Evolutionary conservation across 495 filamentous ascomycete species (phyloP).

Genomic region (Aspergillus cristatus): DNA sequence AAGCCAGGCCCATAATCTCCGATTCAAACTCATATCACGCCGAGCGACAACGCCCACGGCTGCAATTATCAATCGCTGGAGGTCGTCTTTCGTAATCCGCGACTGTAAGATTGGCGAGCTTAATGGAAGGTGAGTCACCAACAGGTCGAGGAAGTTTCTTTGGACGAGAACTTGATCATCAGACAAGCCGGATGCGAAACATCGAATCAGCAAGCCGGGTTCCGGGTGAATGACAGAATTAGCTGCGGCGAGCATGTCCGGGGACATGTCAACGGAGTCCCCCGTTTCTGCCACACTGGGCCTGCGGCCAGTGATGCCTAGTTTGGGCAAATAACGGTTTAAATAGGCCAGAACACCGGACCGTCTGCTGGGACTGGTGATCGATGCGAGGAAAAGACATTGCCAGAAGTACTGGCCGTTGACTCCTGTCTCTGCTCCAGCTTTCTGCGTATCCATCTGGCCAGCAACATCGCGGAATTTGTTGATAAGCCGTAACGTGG

Average conservation of each 20-base stretch:
- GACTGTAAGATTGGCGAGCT: conserved; percentile 73
- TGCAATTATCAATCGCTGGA: conserved; percentile 71
- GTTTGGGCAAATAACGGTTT: conserved; percentile 64
- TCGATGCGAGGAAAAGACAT: conserved; percentile 87
- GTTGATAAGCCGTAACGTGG: conserved; percentile 69
- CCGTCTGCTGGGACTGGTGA: conserved; percentile 75
- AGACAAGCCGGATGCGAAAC: conserved; percentile 79
- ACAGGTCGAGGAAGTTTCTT: conserved; percentile 82
- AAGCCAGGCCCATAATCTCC: conserved; percentile 93
- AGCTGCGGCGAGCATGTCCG: conserved; percentile 37
- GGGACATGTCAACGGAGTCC: conserved; percentile 14
- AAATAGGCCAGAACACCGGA: conserved; percentile 84
- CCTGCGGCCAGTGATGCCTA: conserved; percentile 41
- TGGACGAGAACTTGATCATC: conserved; percentile 90
- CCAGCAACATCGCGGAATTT: conserved; percentile 62
- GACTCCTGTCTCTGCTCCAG: conserved; percentile 41
- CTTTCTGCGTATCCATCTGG: conserved; percentile 30
- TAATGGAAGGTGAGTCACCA: conserved; percentile 87
- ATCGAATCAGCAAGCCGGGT: conserved; percentile 80
- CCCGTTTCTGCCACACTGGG: conserved; percentile 17
- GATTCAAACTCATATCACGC: conserved; percentile 92
- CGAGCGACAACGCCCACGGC: conserved; percentile 77
- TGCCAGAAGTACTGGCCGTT: conserved; percentile 96
- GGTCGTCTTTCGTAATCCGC: conserved; percentile 58
- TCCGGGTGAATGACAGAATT: conserved; percentile 84